Conservation (phyloP, 164 flowering plant species). For the Cinnamomum micranthum region DNA sequence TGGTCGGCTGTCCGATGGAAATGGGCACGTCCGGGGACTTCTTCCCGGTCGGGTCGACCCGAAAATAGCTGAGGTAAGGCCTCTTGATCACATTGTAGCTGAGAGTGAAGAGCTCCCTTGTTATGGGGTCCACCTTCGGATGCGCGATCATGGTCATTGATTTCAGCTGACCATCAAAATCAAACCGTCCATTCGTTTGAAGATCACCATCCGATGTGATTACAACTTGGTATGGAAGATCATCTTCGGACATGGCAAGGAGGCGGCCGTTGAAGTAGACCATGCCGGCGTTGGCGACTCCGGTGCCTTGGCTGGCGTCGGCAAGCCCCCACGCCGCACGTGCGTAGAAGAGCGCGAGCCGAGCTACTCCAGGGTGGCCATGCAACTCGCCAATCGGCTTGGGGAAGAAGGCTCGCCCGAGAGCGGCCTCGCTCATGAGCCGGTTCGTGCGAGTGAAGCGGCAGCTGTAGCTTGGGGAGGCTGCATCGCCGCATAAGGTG, state of each 20-base stretch:
- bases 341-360: conserved; percentile 34
- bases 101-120: conserved; percentile 45
- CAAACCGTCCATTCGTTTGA: conserved; percentile 44
- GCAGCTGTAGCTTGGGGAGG: conserved; percentile 32
- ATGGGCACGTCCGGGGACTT: conserved; percentile 45
- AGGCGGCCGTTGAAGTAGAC: conserved; percentile 41
- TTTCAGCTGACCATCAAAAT: conserved; percentile 39
- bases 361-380: conserved; percentile 41
- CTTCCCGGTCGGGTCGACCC: conserved; percentile 26
- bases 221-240: conserved; percentile 42
- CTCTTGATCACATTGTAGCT: conserved; percentile 44
- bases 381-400: conserved; percentile 50
- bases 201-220: conserved; percentile 41
- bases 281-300: conserved; percentile 52
- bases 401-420: conserved; percentile 33
- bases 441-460: conserved; percentile 43
- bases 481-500: conserved; percentile 7
- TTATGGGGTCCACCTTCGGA: conserved; percentile 55
- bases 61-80: conserved; percentile 50
- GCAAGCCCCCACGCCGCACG: conserved; percentile 30
- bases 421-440: conserved; percentile 23
- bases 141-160: conserved; percentile 44
- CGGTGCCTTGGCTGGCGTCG: conserved; percentile 29
- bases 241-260: conserved; percentile 56
- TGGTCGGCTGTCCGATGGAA: conserved; percentile 33